A percentile compares a stretch with the other conserved stretches of the same genome.
Evolutionary conservation across 2,329 filamentous ascomycete species (phyloP).

Genomic region (Mollisiaceae sp.): DNA sequence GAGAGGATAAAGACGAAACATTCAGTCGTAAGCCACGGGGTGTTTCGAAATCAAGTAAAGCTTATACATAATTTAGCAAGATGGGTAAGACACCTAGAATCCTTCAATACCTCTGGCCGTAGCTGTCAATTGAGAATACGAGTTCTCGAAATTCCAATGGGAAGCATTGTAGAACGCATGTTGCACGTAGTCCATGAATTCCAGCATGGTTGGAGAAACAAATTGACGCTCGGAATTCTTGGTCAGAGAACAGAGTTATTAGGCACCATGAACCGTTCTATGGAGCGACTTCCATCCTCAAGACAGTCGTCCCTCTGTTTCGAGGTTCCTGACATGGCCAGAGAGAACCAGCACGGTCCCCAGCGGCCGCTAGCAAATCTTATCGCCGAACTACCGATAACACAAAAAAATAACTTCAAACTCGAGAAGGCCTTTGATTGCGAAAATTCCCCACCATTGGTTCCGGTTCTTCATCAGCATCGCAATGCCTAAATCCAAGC

Average conservation of each 20-base stretch:
- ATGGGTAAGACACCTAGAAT: constrained; percentile 3
- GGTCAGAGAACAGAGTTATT: neutral
- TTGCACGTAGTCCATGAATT: constrained; percentile 98
- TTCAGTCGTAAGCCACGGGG: constrained; percentile 84
- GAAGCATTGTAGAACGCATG: constrained; percentile 86
- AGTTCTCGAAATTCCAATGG: constrained; percentile 90
- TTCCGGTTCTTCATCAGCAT: neutral
- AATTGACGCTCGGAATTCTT: neutral
- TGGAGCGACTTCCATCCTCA: neutral
- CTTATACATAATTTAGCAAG: constrained; percentile 50
- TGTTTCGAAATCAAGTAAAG: constrained; percentile 86
- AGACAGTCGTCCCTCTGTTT: neutral
- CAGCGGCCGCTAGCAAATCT: constrained; percentile 14
- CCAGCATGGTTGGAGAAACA: constrained; percentile 66
- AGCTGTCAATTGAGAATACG: constrained; percentile 83
- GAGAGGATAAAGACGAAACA: constrained; percentile 87
- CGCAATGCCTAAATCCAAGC: constrained; percentile 94
- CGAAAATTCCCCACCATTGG: constrained; percentile 10
- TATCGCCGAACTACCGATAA: constrained; percentile 13
- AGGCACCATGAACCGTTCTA: neutral
- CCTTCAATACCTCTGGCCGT: constrained; percentile 72
- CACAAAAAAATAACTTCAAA: neutral
- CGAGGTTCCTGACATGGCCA: neutral
- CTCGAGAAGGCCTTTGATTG: constrained; percentile 73
- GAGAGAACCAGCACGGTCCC: neutral